Evolutionary conservation across 805 yeast genomes (phyloP), one percentile per base, ranked within the genome.

Genomic region (Cyberlindnera suaveolens): DNA sequence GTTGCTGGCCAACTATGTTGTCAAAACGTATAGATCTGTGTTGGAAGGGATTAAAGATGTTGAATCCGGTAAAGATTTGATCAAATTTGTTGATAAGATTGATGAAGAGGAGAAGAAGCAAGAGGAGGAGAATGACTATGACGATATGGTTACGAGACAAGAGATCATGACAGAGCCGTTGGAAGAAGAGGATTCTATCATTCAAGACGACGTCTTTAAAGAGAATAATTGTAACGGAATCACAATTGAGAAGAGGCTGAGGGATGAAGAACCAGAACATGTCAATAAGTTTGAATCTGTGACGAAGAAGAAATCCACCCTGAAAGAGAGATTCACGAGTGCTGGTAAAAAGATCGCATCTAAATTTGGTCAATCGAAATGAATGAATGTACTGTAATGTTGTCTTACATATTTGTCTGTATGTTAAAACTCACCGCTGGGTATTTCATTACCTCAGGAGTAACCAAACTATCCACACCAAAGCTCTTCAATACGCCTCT

Each of bases 371-470:
- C 39, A 51, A 14, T 43, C 53, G 15, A 47, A 43, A 43, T 47
- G 47, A 47, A 26, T 20, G 30, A 13, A 23, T 23, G 27, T 23
- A 23, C 16, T 20, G n/a, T 34, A 19, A 15, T 10, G 37, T 17
- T 33, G 20, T 33, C 17, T 16, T 14, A 39, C 40, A 52, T 34
- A 26, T 46, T 58, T 4, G 88, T 81, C 50, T 81, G 82, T 36
- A 85, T 82, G 57, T 80, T 82, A 65, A 85, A 86, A 2, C 81
- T 69, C n/a, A 85, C 88, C 4, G 72, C 63, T 0, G 95, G 93
- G 41, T 80, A 69, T 52, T 72, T 70, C 8, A 70, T 59, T 8
- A 80, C 66, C 44, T 84, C 91, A 3, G 88, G 85, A 4, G 71
- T 69, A 2, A 86, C 87, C 3, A 72, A 59, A 19, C 85, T 76